Percentiles rank a stretch among this genome's conserved stretches.
These are phyloP conservation scores for Eutypa lata DNA, from an alignment of 2,329 filamentous ascomycete species.

Conservation along the genomic window DNA sequence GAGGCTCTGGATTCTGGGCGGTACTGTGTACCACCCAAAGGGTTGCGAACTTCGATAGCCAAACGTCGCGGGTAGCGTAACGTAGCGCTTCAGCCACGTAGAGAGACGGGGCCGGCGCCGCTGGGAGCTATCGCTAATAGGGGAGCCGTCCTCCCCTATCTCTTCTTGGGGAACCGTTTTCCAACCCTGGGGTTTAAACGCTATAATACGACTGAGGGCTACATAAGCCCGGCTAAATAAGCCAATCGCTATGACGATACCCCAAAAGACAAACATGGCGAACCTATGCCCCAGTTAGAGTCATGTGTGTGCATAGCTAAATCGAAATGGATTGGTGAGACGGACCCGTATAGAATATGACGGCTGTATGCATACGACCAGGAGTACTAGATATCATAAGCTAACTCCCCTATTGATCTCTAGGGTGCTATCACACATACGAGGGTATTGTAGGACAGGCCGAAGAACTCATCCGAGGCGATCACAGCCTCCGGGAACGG, in stretches of 20 bases:
- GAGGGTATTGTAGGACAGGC: constrained; percentile 36
- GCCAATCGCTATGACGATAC: constrained; percentile 33
- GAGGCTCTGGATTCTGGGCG: constrained; percentile 40
- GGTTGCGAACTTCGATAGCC: constrained; percentile 41
- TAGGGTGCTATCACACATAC: too few species aligned
- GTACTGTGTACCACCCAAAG: constrained; percentile 43
- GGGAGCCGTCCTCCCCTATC: constrained; percentile 1
- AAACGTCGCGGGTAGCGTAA: constrained; percentile 40
- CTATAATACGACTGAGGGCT: background rate
- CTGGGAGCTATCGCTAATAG: background rate
- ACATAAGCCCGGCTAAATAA: constrained; percentile 26
- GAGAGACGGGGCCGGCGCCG: background rate
- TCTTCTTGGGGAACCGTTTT: constrained; percentile 2
- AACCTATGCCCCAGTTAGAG: constrained; percentile 16
- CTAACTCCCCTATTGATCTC: too few species aligned
- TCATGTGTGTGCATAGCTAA: too few species aligned
- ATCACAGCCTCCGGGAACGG: constrained; percentile 30
- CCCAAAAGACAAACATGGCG: constrained; percentile 40
- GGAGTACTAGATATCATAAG: constrained; percentile 27
- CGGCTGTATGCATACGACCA: constrained; percentile 30
- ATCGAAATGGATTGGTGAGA: too few species aligned
- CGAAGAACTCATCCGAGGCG: constrained; percentile 31
- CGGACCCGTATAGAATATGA: constrained; percentile 37
- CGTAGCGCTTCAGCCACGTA: constrained; percentile 30
- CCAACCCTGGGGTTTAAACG: constrained; percentile 2